Conservation (phyloP, 179 eudicot genomes). For the Heliamphora pulchella region DNA sequence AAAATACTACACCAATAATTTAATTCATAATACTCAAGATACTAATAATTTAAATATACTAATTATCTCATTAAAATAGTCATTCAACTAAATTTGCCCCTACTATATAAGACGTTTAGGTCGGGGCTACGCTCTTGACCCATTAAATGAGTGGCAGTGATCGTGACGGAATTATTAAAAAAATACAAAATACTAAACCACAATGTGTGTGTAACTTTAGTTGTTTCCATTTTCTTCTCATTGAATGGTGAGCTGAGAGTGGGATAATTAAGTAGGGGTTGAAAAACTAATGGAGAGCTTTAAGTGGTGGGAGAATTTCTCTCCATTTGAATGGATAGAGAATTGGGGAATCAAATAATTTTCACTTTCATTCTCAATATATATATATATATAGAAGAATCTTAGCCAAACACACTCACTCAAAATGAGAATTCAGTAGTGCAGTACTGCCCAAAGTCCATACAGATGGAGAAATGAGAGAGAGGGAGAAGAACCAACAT, state of each 20-base stretch:
- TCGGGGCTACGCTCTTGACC: too few species aligned
- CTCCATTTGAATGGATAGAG: constrained; percentile 12
- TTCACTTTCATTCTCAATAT: neutral
- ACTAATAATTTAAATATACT: too few species aligned
- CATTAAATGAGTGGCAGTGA: too few species aligned
- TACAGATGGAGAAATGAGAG: neutral
- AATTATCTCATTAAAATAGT: too few species aligned
- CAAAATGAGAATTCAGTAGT: neutral
- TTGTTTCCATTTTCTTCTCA: neutral
- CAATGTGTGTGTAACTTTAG: neutral
- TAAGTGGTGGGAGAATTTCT: constrained; percentile 17
- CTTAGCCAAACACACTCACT: neutral
- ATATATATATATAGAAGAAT: neutral
- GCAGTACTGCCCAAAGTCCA: neutral
- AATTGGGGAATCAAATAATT: constrained; percentile 14
- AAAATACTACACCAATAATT: too few species aligned
- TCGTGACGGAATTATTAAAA: neutral
- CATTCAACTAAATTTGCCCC: too few species aligned
- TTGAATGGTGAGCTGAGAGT: neutral
- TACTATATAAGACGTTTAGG: too few species aligned
- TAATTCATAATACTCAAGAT: too few species aligned
- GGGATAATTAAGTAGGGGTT: neutral
- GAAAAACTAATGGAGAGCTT: constrained; percentile 11
- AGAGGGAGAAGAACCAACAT: neutral
- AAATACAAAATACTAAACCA: neutral